A percentile compares a stretch with the other conserved stretches of the same genome.
Evolutionary conservation across 2,329 filamentous ascomycete genomes (phyloP).

Genomic region (Xylaria sp.): DNA sequence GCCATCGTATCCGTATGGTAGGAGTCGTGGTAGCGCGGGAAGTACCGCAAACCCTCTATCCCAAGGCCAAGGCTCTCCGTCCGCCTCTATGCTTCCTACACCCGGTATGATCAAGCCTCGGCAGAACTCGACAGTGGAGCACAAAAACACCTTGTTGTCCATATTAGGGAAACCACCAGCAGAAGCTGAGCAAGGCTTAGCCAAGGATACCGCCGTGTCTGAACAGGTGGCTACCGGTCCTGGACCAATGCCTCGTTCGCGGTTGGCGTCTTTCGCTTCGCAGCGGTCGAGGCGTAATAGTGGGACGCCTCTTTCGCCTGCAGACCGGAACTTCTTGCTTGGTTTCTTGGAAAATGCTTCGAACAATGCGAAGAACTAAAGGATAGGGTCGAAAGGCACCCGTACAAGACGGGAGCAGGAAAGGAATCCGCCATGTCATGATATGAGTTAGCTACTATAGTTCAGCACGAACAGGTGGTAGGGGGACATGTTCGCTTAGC

Average conservation of each 20-base stretch:
- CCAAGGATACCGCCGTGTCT: constrained; percentile 38
- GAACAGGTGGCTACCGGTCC: constrained; percentile 31
- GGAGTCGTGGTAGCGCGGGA: constrained; percentile 28
- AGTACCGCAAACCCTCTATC: constrained; percentile 34
- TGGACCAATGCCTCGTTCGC: constrained; percentile 42
- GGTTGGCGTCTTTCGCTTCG: constrained; percentile 53
- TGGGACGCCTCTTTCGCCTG: constrained; percentile 66
- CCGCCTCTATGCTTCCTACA: constrained; percentile 37
- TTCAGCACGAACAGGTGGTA: background rate
- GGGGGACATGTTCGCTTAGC: background rate
- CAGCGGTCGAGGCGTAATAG: constrained; percentile 51
- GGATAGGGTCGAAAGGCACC: background rate
- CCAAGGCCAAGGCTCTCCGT: constrained; percentile 38
- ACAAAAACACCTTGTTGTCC: constrained; percentile 59
- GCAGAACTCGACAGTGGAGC: constrained; percentile 48
- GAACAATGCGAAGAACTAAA: constrained; percentile 45
- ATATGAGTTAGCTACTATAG: background rate
- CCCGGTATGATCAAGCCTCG: constrained; percentile 41
- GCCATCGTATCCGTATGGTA: constrained; percentile 35
- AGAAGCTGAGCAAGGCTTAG: constrained; percentile 37
- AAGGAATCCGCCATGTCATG: background rate
- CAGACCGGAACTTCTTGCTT: constrained; percentile 77
- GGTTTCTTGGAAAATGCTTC: constrained; percentile 70
- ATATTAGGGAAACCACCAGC: constrained; percentile 62
- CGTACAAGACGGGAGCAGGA: background rate